Base-by-base conservation (phyloP, 306 rosid species). In the Lathyrus aphaca region DNA sequence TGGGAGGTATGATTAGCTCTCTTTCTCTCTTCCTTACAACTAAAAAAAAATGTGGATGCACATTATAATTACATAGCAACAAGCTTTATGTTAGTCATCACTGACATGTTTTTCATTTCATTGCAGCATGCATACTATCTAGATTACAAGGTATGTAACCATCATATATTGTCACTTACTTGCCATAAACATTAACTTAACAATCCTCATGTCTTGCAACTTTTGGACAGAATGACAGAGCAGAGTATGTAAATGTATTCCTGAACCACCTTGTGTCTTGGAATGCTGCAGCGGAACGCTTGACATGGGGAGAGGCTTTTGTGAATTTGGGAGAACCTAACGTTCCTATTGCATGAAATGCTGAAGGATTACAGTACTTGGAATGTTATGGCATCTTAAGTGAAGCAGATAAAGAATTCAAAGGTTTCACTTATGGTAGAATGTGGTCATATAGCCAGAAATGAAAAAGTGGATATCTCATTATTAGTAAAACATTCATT, bases 91-190 rank as follows among this genome's bases (percentile, higher is more conserved):
- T 25, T 25, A 37, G 59, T 25, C 46, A 43, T 71, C 35, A 79
- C 86, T 84, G 72, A 84, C 49, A 39, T 11, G 72, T 9, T 55
- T 35, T 66, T 75, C 60, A 57, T 62, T 74, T 80, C 19, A 53
- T 66, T 69, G 84, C 93, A 93, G 99, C 99, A 94, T 82, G 91
- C 99, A 9, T 94, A 91, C 69, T 91, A 94, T 81, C 82, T 83
- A 83, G 99, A 94, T 86, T 86, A 88, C 85, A 87, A 80, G 99
- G 99, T 94, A 80, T 50, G 77, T 46, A 51, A 69, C 68, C 46
- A 56, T 67, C 15, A 64, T 15, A n/a, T 16, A 19, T 60, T 73
- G 49, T 4, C 19, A 12, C 59, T 12, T 45, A 19, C 71, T 61
- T 82, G 64, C 8, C 46, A 2, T 15, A 10, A 32, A 62, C 14